Evolutionary conservation across 1,284 basidiomycete genomes (phyloP).

Genomic region (Xerocomus alliaceus): DNA sequence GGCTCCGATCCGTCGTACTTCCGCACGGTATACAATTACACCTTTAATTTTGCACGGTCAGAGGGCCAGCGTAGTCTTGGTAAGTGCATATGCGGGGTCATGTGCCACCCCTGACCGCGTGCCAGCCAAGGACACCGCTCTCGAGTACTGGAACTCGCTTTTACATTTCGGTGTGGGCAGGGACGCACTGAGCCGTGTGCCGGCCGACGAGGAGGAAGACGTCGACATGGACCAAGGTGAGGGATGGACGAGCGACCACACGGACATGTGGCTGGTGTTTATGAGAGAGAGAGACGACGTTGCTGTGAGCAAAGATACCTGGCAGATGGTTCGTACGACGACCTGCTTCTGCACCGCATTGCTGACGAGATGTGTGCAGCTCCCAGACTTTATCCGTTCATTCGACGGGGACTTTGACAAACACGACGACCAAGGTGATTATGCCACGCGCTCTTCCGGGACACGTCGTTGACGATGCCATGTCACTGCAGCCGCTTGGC

Average conservation of each 20-base stretch:
- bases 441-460: neutral
- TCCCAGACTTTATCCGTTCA: slow-evolving; percentile 81
- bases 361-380: slow-evolving; percentile 51
- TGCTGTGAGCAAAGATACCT: slow-evolving; percentile 93
- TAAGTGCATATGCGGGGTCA: slow-evolving; percentile 38
- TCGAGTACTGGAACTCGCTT: slow-evolving; percentile 86
- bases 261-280: slow-evolving; percentile 87
- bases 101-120: slow-evolving; percentile 13
- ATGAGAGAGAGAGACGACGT: slow-evolving; percentile 73
- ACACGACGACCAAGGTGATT: slow-evolving; percentile 84
- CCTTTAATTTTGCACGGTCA: slow-evolving; percentile 84
- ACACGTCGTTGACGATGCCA: slow-evolving; percentile 4
- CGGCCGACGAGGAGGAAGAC: slow-evolving; percentile 50
- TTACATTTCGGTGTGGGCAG: slow-evolving; percentile 80
- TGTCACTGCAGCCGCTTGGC: slow-evolving; percentile 77
- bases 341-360: neutral
- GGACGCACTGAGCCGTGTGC: slow-evolving; percentile 65
- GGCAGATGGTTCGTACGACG: slow-evolving; percentile 74
- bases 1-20: slow-evolving; percentile 78
- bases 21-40: slow-evolving; percentile 85
- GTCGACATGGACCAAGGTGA: slow-evolving; percentile 48
- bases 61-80: slow-evolving; percentile 80
- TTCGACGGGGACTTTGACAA: slow-evolving; percentile 83
- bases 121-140: slow-evolving; percentile 70
- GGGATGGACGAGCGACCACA: slow-evolving; percentile 74